Evolutionary conservation across 192 early-diverging fungal genomes (phyloP).

Genomic region (Coemansia sp.): DNA sequence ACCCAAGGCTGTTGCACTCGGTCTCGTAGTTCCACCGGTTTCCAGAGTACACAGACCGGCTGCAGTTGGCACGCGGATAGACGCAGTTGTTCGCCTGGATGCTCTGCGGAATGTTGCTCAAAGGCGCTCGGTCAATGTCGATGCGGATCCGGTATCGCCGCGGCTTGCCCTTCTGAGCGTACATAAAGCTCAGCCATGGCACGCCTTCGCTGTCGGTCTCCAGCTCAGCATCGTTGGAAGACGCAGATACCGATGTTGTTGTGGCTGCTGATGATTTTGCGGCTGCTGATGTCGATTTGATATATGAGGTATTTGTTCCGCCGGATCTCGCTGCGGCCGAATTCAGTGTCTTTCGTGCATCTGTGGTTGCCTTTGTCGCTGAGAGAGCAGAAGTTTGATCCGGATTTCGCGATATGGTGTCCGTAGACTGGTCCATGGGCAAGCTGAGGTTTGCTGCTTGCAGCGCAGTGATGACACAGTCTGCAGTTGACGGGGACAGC

Average conservation of each 20-base stretch:
- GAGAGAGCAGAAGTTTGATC: neutral
- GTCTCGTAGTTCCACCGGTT: constrained; percentile 85
- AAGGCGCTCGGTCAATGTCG: constrained; percentile 64
- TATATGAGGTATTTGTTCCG: neutral
- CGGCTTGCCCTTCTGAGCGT: constrained; percentile 61
- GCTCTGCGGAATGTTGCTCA: constrained; percentile 49
- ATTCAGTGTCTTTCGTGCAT: neutral
- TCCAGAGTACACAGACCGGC: constrained; percentile 65
- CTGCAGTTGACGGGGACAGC: constrained; percentile 38
- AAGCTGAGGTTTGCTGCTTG: constrained; percentile 30
- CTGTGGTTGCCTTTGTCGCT: no score
- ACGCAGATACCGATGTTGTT: neutral
- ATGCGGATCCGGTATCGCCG: constrained; percentile 67
- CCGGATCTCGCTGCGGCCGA: neutral
- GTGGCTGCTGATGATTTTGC: neutral
- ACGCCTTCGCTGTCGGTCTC: constrained; percentile 26
- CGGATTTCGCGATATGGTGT: neutral
- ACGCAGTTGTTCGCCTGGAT: constrained; percentile 79
- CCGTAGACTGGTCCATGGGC: neutral
- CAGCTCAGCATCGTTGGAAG: constrained; percentile 22
- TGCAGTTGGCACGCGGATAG: constrained; percentile 77
- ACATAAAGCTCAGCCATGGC: constrained; percentile 46
- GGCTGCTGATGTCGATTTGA: constrained; percentile 4
- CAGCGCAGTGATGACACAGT: constrained; percentile 45
- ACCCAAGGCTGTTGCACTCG: constrained; percentile 81